Base-by-base conservation (phyloP, 805 yeast genomes). In the Barnettozyma sucrosica region DNA sequence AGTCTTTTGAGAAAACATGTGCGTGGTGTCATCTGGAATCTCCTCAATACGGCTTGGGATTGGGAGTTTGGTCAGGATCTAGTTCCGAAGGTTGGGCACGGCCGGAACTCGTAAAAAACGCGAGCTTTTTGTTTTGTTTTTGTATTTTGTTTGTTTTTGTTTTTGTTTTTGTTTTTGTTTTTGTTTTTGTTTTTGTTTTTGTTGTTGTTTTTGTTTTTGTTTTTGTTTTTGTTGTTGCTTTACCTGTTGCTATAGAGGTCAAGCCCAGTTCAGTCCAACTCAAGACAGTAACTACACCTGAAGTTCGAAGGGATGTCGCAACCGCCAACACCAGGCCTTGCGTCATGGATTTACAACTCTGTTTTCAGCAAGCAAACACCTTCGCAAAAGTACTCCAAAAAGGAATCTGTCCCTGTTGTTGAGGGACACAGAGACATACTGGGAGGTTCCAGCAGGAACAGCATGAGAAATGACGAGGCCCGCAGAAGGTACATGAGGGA, bases 281-380 rank as follows among this genome's bases (percentile, higher is more conserved):
- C 10, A 32, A 10, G 18, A 14, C 36, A 6, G 5, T 23, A 5
- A 23, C 8, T 8, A 23, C 25, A 33, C 9, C 7, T 16, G 20
- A 33, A n/a, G 6, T 3, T 7, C 10, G 23, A 36, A 19, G 20
- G 3, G 8, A 32, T 41, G 26, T 47, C 46, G 38, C 50, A 46
- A 6, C 63, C 61, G 19, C 57, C 63, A 3, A 57, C 63, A 1
- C 63, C 63, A 4, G 63, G 63, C 4, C 37, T 60, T 14, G 61
- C 62, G 1, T 43, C 49, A 4, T 61, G 64, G 64, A 62, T 61
- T 0, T 53, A 53, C 48, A 50, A 53, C 34, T 59, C 64, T 1
- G 33, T 61, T 8, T 58, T 61, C 51, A 55, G 46, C 40, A 54
- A 45, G 18, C 52, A 54, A 39, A 59, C 63, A 1, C 64, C 64